A percentile compares a stretch with the other conserved stretches of the same genome.
phyloP scores from a whole-genome alignment of 352 stramenopile species.

The Halophytophthora polymorphica region DNA sequence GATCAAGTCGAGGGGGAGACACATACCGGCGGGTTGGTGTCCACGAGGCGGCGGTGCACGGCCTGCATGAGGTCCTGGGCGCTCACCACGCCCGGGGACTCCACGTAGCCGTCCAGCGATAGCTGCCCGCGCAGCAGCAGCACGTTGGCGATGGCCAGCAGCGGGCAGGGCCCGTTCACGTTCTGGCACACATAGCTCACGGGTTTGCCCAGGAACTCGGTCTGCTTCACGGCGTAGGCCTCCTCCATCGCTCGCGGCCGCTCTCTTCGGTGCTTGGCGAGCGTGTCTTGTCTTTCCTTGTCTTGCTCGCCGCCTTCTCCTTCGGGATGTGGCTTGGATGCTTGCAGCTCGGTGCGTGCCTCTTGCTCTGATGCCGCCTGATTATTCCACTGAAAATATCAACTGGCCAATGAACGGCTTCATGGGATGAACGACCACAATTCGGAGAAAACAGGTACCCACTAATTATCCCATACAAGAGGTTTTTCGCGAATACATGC shows the following conservation, averaged over 20 bases:
- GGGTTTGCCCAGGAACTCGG: conserved; percentile 70
- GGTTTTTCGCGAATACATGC: no score
- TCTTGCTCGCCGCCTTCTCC: conserved; percentile 1
- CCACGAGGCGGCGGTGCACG: conserved; percentile 85
- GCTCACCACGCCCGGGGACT: conserved; percentile 72
- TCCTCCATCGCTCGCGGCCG: conserved; percentile 34
- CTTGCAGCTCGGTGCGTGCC: not conserved
- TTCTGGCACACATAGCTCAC: conserved; percentile 96
- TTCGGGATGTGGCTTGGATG: no score
- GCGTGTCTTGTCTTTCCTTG: not conserved
- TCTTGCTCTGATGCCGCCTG: not conserved
- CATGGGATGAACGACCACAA: no score
- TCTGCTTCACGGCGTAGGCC: conserved; percentile 79
- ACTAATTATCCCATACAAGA: no score
- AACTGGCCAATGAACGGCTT: no score
- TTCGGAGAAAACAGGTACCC: no score
- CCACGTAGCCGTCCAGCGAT: conserved; percentile 55
- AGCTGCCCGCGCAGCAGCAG: conserved; percentile 92
- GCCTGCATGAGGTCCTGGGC: conserved; percentile 90
- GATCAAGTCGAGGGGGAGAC: not conserved
- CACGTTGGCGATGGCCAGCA: conserved; percentile 96
- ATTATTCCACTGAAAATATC: no score
- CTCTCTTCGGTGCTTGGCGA: not conserved
- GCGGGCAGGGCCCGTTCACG: conserved; percentile 96
- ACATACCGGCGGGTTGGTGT: conserved; percentile 68